These are phyloP conservation scores for Tremella yokohamensis DNA, from an alignment of 768 basidiomycete genomes.

Conservation along the genomic window DNA sequence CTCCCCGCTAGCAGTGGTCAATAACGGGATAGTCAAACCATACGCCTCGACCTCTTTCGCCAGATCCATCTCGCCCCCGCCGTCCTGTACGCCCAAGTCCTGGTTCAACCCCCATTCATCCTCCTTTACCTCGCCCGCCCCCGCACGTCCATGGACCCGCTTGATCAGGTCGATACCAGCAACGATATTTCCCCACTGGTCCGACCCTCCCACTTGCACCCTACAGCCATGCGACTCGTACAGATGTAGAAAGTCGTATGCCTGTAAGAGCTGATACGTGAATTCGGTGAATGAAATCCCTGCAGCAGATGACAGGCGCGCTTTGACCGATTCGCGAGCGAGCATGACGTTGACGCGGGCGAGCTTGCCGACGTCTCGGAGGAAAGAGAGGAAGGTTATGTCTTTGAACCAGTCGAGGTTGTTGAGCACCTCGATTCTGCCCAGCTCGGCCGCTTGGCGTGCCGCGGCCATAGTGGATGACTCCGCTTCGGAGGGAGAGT, in stretches of 20 bases:
- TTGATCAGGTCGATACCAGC: conserved; percentile 88
- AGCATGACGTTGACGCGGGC: conserved; percentile 86
- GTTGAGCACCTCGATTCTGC: conserved; percentile 56
- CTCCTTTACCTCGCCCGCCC: neutral
- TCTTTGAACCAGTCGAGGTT: conserved; percentile 75
- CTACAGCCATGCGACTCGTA: conserved; percentile 63
- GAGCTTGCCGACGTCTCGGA: conserved; percentile 73
- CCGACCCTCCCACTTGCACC: conserved; percentile 91
- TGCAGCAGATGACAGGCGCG: conserved; percentile 67
- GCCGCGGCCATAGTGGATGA: neutral
- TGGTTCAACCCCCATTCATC: neutral
- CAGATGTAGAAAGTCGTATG: conserved; percentile 85
- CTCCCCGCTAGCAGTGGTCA: conserved; percentile 81
- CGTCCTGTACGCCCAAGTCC: conserved; percentile 3
- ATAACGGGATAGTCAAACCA: conserved; percentile 87
- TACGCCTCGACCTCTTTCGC: conserved; percentile 54
- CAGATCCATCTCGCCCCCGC: neutral
- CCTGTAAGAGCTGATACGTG: conserved; percentile 93
- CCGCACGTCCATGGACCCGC: conserved; percentile 45
- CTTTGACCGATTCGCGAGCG: conserved; percentile 80
- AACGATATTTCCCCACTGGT: conserved; percentile 98
- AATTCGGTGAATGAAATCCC: conserved; percentile 99
- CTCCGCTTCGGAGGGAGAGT: neutral
- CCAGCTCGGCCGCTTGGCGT: neutral
- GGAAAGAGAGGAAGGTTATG: conserved; percentile 74